Base-by-base conservation (phyloP, 2,329 filamentous ascomycete genomes). In the Hypoxylon sp. region DNA sequence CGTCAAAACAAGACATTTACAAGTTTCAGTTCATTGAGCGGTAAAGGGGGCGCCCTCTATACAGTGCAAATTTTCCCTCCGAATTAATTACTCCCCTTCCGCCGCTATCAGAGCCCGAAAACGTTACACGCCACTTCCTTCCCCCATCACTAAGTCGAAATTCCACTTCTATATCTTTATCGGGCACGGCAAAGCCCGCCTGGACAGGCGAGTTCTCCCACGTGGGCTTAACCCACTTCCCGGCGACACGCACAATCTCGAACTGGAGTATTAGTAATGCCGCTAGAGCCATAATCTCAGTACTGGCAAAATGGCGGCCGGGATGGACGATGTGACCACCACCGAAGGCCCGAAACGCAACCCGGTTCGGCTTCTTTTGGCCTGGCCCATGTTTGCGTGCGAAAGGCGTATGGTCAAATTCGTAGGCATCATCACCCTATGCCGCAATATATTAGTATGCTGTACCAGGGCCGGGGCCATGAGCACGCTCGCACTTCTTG, bases 101-200 rank as follows among this genome's bases (percentile, higher is more conserved):
- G 9, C 38, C 11, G 10, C 13, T 43, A 60, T 72, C 70, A 9
- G 63, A 51, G 1, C 69, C 72, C 1, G 72, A 67, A 34, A 73
- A 74, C 6, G 13, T 51, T 0, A 73, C 65, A 2, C 46, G 50
- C 73, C 72, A 77, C 63, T 69, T 72, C 34, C 46, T 64, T 13
- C 25, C 43, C 0, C 58, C 48, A 7, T 74, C 69, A 21, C 71
- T 65, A 0, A 69, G 70, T 14, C 43, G 56, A 17, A 72, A 19
- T n/a, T 75, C 69, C 23, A 76, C 67, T 0, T 59, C 38, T 9
- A 76, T 71, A 30, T 76, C 75, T 28, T 72, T 43, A 32, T 76
- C 74, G 5, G 69, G 69, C 13, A 74, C 28, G 0, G 73, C 67
- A 17, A 75, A 74, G 0, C 67, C 71, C 1, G 73, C 69, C 45